phyloP scores from a whole-genome alignment of 345 rosid species.

The Brassica nigra region DNA sequence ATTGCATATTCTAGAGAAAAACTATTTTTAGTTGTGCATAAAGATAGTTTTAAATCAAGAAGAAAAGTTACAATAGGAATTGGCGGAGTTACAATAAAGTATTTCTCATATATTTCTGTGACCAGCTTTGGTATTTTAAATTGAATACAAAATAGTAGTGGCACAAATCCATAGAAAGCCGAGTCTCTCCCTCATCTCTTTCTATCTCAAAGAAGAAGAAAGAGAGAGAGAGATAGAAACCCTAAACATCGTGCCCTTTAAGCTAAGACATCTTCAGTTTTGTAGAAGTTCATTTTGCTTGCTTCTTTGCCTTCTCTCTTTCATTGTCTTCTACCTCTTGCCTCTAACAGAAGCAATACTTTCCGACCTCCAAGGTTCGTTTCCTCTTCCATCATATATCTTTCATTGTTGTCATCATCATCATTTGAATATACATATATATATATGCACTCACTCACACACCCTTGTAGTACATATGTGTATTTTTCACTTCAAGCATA shows the following conservation, averaged over 20 bases:
- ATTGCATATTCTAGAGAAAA: constrained; percentile 2
- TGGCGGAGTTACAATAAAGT: constrained; percentile 16
- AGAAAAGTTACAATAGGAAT: neutral
- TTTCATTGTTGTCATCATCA: constrained; percentile 34
- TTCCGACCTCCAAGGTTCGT: constrained; percentile 50
- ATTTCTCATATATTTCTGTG: constrained; percentile 53
- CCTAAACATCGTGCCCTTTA: constrained; percentile 64
- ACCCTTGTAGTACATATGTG: neutral
- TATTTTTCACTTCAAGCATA: constrained; percentile 9
- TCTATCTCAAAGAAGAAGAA: constrained; percentile 43
- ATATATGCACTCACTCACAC: constrained; percentile 2
- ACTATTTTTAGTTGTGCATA: neutral
- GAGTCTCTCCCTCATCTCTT: constrained; percentile 14
- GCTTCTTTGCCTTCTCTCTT: constrained; percentile 35
- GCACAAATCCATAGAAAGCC: constrained; percentile 49
- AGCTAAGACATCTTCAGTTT: constrained; percentile 53
- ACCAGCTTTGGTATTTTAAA: constrained; percentile 47
- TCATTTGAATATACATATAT: constrained; percentile 9
- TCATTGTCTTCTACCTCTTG: constrained; percentile 50
- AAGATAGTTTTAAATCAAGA: neutral
- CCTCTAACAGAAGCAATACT: constrained; percentile 40
- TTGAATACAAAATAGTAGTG: constrained; percentile 36
- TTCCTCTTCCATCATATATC: constrained; percentile 26
- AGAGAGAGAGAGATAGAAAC: constrained; percentile 32
- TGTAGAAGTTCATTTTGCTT: constrained; percentile 38